Base-by-base conservation (phyloP, 2,329 filamentous ascomycete genomes). In the Furcasterigmium furcatum region DNA sequence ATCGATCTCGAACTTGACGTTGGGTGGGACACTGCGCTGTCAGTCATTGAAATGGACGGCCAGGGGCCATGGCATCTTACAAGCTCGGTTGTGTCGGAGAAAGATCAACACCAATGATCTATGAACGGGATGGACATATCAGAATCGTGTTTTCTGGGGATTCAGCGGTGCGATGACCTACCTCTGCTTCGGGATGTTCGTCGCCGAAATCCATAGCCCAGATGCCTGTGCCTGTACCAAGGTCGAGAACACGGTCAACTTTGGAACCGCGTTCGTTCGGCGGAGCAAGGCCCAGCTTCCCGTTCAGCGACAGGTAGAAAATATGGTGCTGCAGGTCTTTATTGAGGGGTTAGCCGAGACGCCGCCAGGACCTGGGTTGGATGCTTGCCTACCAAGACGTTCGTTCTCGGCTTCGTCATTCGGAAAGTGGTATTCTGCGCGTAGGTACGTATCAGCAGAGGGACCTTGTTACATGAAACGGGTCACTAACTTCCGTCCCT, bases 301-400 rank as follows among this genome's bases (percentile, higher is more conserved):
- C 49, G 30, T 68, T 61, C 29, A 74, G 66, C 20, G 74, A 55
- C 41, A 76, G 48, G 38, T 70, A 72, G 54, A 74, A 72, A 54
- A 81, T 71, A 54, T 79, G 70, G 56, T 82, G 76, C 54, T 79
- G 74, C 50, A 77, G 61, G 47, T 82, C 75, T 59, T 12, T n/a
- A n/a, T n/a, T n/a, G n/a, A n/a, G 19, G 4, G 7, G 18, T 41
- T 2, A 6, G 6, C 9, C 29, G 6, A 27, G 13, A 9, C 10
- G 3, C n/a, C 18, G 2, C 4, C 13, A 13, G 5, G 19, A 2
- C 9, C 9, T 2, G 16, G 10, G 3, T 8, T 9, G 8, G 4
- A 5, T 7, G 30, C 7, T 3, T 2, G 10, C 27, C 25, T 16
- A 50, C 49, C 51, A 20, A 52, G 38, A 14, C 51, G 45, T 13